phyloP scores from a whole-genome alignment of 805 yeast species.

The Maudiozyma serrabonitensis region DNA sequence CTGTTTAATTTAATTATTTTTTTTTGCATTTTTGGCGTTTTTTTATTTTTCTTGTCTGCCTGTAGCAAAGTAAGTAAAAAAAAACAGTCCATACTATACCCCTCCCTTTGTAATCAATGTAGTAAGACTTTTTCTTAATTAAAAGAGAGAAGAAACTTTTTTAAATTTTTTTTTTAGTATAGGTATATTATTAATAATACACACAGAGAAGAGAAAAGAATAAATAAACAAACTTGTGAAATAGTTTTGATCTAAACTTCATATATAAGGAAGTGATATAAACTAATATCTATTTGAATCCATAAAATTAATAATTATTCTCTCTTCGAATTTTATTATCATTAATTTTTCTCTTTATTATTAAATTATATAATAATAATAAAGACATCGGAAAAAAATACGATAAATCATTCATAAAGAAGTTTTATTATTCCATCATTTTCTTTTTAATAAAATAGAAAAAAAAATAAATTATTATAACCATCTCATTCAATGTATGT shows the following conservation, averaged over 20 bases:
- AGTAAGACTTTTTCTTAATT: too few species aligned
- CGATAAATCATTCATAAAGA: background rate
- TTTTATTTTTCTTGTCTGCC: too few species aligned
- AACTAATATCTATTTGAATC: background rate
- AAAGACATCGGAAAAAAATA: background rate
- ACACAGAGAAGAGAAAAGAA: too few species aligned
- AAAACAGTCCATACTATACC: too few species aligned
- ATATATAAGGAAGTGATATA: background rate
- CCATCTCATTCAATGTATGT: slow-evolving; percentile 55
- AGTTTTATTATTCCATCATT: background rate
- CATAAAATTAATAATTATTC: background rate
- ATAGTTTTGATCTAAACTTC: background rate
- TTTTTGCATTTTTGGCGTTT: too few species aligned
- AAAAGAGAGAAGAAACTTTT: too few species aligned
- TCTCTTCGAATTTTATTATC: background rate
- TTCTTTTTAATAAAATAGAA: background rate
- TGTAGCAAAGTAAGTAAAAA: too few species aligned
- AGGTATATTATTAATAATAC: too few species aligned
- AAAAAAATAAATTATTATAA: background rate
- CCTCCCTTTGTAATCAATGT: too few species aligned
- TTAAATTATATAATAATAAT: background rate
- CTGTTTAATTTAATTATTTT: too few species aligned
- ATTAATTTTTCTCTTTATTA: background rate
- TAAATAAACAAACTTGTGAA: too few species aligned
- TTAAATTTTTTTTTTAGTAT: too few species aligned